Conservation (phyloP, 2,329 filamentous ascomycete species). For the Ophiostoma pallidulum region DNA sequence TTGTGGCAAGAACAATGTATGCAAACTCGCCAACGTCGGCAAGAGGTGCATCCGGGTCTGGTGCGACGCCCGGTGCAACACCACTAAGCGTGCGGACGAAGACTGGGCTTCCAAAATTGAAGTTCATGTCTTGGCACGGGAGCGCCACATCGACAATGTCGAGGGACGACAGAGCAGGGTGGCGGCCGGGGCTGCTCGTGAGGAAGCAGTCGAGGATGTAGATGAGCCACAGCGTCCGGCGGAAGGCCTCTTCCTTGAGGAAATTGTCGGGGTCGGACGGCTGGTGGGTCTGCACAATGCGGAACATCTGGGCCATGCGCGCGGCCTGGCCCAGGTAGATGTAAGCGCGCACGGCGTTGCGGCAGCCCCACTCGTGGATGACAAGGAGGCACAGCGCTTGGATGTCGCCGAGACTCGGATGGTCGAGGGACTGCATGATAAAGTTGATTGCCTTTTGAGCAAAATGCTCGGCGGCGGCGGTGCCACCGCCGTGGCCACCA, state of each 20-base stretch:
- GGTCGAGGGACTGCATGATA: slow-evolving; percentile 49
- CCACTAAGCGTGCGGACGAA: slow-evolving; percentile 46
- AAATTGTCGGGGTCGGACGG: slow-evolving; percentile 47
- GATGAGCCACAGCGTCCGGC: slow-evolving; percentile 52
- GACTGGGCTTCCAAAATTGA: slow-evolving; percentile 51
- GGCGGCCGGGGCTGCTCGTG: slow-evolving; percentile 51
- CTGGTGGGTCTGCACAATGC: slow-evolving; percentile 45
- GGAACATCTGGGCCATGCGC: slow-evolving; percentile 57
- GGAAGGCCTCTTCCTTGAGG: slow-evolving; percentile 51
- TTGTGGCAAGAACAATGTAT: slow-evolving; percentile 50
- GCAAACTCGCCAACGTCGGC: slow-evolving; percentile 52
- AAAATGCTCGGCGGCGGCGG: slow-evolving; percentile 49
- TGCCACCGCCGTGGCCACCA: slow-evolving; percentile 41
- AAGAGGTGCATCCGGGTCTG: slow-evolving; percentile 29
- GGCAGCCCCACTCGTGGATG: slow-evolving; percentile 53
- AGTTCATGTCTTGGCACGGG: slow-evolving; percentile 53
- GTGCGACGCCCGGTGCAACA: slow-evolving; percentile 28
- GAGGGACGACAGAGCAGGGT: slow-evolving; percentile 44
- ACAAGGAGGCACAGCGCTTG: slow-evolving; percentile 52
- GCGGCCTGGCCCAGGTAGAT: slow-evolving; percentile 53
- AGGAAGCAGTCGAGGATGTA: slow-evolving; percentile 55
- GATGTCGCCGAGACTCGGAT: slow-evolving; percentile 50
- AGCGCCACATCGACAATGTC: slow-evolving; percentile 48
- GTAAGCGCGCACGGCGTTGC: slow-evolving; percentile 53
- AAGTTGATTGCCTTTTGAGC: slow-evolving; percentile 47